These are phyloP conservation scores for Rhododendron williamsianum DNA, from an alignment of 148 eudicot species.

Conservation along the genomic window DNA sequence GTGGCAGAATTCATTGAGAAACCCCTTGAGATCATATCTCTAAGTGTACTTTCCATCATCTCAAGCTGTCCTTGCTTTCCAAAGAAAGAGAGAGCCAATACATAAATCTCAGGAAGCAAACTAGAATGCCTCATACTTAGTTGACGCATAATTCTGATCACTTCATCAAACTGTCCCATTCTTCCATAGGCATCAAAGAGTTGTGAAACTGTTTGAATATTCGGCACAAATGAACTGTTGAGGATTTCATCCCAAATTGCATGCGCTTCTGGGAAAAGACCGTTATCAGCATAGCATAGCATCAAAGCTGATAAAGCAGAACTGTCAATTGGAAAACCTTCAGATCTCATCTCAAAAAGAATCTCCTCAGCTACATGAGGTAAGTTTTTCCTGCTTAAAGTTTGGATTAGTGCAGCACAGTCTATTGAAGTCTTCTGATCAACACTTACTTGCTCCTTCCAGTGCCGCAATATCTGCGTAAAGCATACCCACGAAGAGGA, in stretches of 20 bases:
- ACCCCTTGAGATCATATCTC: slow-evolving; percentile 66
- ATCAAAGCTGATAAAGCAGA: slow-evolving; percentile 31
- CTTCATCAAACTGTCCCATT: slow-evolving; percentile 32
- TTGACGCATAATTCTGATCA: slow-evolving; percentile 41
- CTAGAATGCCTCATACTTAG: slow-evolving; percentile 34
- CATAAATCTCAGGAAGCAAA: slow-evolving; percentile 42
- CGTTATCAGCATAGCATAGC: slow-evolving; percentile 49
- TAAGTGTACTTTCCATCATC: slow-evolving; percentile 54
- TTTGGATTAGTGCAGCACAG: slow-evolving; percentile 11
- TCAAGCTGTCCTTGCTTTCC: slow-evolving; percentile 65
- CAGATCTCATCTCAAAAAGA: slow-evolving; percentile 16
- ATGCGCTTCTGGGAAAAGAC: slow-evolving; percentile 38
- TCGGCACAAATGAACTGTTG: slow-evolving; percentile 45
- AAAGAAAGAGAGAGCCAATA: slow-evolving; percentile 48
- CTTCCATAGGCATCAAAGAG: slow-evolving; percentile 48
- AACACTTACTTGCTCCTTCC: slow-evolving; percentile 12
- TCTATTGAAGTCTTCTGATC: not conserved
- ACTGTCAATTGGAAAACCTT: slow-evolving; percentile 16
- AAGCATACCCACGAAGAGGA: not conserved
- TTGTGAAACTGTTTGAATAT: slow-evolving; percentile 36
- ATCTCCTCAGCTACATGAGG: slow-evolving; percentile 18
- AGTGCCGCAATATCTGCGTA: slow-evolving; percentile 11
- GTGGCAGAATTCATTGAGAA: slow-evolving; percentile 53
- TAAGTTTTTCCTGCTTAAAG: slow-evolving; percentile 12
- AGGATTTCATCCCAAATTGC: slow-evolving; percentile 52